phyloP scores from a whole-genome alignment of 257 asterid genomes.

The Cynanchum wilfordii region DNA sequence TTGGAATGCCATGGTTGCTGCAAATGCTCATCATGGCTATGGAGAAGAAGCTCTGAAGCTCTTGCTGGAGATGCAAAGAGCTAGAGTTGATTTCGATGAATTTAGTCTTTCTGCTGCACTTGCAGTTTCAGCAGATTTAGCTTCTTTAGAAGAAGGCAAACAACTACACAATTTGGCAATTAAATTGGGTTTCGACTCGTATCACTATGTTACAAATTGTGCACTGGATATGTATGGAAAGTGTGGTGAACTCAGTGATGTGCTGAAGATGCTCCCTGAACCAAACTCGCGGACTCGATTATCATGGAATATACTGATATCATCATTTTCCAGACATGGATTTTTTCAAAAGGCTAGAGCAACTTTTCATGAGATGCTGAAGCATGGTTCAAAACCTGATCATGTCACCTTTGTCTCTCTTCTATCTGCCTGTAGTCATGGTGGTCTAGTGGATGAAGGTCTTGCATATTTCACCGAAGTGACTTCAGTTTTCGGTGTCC shows the following conservation, averaged over 20 bases:
- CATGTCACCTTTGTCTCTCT: conserved; percentile 89
- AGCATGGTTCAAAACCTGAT: conserved; percentile 49
- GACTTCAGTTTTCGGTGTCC: conserved; percentile 55
- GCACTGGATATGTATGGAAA: conserved; percentile 89
- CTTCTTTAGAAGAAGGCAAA: conserved; percentile 66
- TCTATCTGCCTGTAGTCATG: conserved; percentile 87
- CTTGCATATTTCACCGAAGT: conserved; percentile 55
- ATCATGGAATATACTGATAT: conserved; percentile 72
- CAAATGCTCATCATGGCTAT: conserved; percentile 56
- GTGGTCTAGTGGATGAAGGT: conserved; percentile 81
- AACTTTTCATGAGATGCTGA: conserved; percentile 60
- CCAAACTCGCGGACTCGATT: conserved; percentile 46
- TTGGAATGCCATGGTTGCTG: conserved; percentile 86
- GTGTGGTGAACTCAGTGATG: conserved; percentile 65
- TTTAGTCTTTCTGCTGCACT: conserved; percentile 78
- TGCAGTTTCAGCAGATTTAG: conserved; percentile 65
- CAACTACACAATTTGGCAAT: conserved; percentile 62
- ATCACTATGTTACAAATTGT: conserved; percentile 56
- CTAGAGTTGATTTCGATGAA: conserved; percentile 59
- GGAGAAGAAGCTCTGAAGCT: conserved; percentile 83
- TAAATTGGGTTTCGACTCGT: conserved; percentile 52
- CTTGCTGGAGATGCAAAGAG: conserved; percentile 69
- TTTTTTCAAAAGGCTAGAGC: conserved; percentile 47
- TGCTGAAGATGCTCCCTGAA: conserved; percentile 55
- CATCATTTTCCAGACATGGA: conserved; percentile 77